A percentile compares a stretch with the other conserved stretches of the same genome.
These are phyloP conservation scores for Cyclostephanos tholiformis DNA, from an alignment of 108 stramenopile species.

Conservation along the genomic window DNA sequence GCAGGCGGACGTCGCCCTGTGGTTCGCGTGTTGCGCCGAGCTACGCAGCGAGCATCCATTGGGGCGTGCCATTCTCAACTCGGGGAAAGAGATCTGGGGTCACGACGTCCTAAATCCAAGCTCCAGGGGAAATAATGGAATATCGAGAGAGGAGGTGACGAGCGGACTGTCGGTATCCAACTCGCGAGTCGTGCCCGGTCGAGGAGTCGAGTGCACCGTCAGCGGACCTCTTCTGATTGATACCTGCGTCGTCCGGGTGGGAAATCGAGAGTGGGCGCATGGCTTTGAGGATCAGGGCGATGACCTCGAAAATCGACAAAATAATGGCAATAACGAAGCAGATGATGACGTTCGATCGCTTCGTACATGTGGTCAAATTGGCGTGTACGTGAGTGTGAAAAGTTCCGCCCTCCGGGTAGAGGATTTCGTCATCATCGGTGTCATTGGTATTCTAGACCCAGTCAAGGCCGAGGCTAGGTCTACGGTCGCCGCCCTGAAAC, in stretches of 20 bases:
- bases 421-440: slow-evolving; percentile 52
- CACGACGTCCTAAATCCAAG: slow-evolving; percentile 44
- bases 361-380: slow-evolving; percentile 56
- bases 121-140: slow-evolving; percentile 2
- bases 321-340: slow-evolving; percentile 17
- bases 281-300: slow-evolving; percentile 25
- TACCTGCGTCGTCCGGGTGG: slow-evolving; percentile 57
- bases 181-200: slow-evolving; percentile 61
- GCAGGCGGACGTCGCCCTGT: slow-evolving; percentile 50
- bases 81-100: slow-evolving; percentile 62
- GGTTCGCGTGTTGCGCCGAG: slow-evolving; percentile 84
- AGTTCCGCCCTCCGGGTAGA: slow-evolving; percentile 6
- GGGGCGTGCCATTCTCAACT: slow-evolving; percentile 77
- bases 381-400: slow-evolving; percentile 62
- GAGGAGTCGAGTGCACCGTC: slow-evolving; percentile 65
- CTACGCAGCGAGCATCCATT: slow-evolving; percentile 83
- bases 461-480: slow-evolving; percentile 74
- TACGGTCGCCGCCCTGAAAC: slow-evolving; percentile 62
- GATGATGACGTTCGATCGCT: slow-evolving; percentile 51
- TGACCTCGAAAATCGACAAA: not conserved
- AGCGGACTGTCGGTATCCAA: slow-evolving; percentile 31
- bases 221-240: slow-evolving; percentile 29
- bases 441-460: slow-evolving; percentile 89
- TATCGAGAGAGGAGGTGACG: not conserved
- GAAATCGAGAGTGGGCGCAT: slow-evolving; percentile 47